phyloP scores from a whole-genome alignment of 2,329 filamentous ascomycete species.

The Diaporthe ampelina region DNA sequence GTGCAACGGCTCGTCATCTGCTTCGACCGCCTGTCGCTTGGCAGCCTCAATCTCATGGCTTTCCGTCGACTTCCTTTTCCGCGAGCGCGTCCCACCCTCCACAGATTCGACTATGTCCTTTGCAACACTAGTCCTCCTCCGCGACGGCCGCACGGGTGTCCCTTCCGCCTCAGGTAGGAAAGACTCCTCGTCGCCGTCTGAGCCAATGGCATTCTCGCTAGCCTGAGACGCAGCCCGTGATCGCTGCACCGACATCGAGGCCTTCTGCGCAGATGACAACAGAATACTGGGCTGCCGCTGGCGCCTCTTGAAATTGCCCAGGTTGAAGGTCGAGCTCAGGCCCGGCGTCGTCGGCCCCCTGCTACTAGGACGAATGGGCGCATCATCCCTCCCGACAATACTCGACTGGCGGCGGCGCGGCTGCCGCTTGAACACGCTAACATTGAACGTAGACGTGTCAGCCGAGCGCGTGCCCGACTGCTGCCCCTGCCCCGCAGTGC shows the following conservation, averaged over 20 bases:
- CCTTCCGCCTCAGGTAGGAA: constrained; percentile 49
- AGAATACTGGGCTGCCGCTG: constrained; percentile 74
- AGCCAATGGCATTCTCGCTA: constrained; percentile 34
- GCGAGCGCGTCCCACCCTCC: constrained; percentile 51
- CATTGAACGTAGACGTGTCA: constrained; percentile 62
- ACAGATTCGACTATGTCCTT: neutral
- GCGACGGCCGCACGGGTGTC: constrained; percentile 44
- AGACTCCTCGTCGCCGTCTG: constrained; percentile 48
- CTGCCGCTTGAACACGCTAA: constrained; percentile 61
- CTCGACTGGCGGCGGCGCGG: constrained; percentile 62
- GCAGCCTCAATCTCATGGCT: constrained; percentile 53
- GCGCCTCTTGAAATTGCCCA: constrained; percentile 70
- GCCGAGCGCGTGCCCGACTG: constrained; percentile 50
- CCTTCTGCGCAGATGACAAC: constrained; percentile 62
- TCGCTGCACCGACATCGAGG: constrained; percentile 44
- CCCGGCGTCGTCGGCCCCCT: constrained; percentile 62
- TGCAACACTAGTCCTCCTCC: constrained; percentile 36
- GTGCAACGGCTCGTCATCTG: constrained; percentile 40
- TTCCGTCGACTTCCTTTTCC: constrained; percentile 71
- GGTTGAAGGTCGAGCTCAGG: constrained; percentile 66
- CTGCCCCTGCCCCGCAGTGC: neutral
- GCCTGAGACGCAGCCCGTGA: constrained; percentile 45
- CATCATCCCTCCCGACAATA: constrained; percentile 64
- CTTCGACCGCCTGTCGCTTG: constrained; percentile 48
- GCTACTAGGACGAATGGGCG: constrained; percentile 67